These are phyloP conservation scores for Lophiotrema nucula DNA, from an alignment of 495 filamentous ascomycete genomes.

Conservation along the genomic window DNA sequence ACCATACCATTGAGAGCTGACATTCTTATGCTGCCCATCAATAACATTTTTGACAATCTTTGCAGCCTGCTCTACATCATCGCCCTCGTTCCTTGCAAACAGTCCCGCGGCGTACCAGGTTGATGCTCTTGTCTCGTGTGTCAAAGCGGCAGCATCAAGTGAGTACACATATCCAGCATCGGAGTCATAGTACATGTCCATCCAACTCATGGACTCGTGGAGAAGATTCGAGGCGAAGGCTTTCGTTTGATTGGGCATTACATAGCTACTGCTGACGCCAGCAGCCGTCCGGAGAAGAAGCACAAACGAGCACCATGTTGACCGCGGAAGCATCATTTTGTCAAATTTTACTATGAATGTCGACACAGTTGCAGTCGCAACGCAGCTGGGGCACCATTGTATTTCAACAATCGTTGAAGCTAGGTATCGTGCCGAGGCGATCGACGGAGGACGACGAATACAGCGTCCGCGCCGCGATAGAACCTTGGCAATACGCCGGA, in stretches of 20 bases:
- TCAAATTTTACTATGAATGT: too few relatives aligned
- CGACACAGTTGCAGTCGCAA: too few relatives aligned
- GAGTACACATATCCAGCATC: constrained; percentile 19
- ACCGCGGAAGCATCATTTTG: too few relatives aligned
- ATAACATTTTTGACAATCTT: constrained; percentile 21
- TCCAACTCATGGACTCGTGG: constrained; percentile 22
- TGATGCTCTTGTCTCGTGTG: constrained; percentile 18
- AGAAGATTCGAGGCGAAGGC: constrained; percentile 7
- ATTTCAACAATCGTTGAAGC: too few relatives aligned
- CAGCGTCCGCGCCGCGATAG: too few relatives aligned
- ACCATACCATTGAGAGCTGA: constrained; percentile 8
- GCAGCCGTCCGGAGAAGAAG: too few relatives aligned
- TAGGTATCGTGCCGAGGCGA: too few relatives aligned
- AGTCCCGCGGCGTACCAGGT: constrained; percentile 20
- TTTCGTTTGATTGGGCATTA: constrained; percentile 12
- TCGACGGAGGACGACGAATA: too few relatives aligned
- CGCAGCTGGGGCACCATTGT: too few relatives aligned
- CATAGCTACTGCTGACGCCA: neutral
- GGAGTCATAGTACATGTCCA: constrained; percentile 25
- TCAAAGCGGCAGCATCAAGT: constrained; percentile 6
- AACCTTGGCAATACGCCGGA: too few relatives aligned
- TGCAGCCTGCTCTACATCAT: constrained; percentile 13
- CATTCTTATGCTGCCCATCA: constrained; percentile 16
- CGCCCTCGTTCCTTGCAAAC: constrained; percentile 15
- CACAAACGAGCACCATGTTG: too few relatives aligned